Evolutionary conservation across 179 eudicot genomes (phyloP).

Genomic region (Patellifolia procumbens): DNA sequence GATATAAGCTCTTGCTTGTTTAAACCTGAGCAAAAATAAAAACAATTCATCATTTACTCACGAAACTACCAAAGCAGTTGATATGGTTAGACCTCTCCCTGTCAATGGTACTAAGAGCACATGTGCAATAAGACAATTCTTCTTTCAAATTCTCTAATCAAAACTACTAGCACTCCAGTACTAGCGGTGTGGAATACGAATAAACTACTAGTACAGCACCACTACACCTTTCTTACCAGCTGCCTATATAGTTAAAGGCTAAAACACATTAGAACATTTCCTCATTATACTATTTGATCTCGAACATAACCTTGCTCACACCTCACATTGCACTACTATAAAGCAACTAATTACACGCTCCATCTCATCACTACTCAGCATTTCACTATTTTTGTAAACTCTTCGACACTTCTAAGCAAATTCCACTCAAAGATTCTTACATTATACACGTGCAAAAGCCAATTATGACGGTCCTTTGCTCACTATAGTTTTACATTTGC

Average conservation of each 20-base stretch:
- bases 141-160: background rate
- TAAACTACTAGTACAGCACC: background rate
- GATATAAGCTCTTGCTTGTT: slow-evolving; percentile 79
- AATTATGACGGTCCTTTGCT: background rate
- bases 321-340: background rate
- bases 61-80: too few relatives aligned
- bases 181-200: background rate
- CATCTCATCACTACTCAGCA: too few relatives aligned
- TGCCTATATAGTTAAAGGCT: background rate
- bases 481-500: background rate
- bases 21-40: slow-evolving; percentile 46
- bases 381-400: background rate
- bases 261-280: background rate
- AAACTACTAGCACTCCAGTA: background rate
- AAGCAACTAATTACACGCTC: background rate
- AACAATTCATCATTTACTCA: background rate
- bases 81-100: background rate
- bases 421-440: background rate
- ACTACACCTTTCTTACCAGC: background rate
- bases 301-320: background rate
- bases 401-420: background rate
- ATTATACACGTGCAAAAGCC: background rate
- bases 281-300: background rate
- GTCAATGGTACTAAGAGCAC: background rate
- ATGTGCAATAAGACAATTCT: too few relatives aligned